Evolutionary conservation across 2,329 filamentous ascomycete species (phyloP).

Genomic region (Grosmannia penicillata): DNA sequence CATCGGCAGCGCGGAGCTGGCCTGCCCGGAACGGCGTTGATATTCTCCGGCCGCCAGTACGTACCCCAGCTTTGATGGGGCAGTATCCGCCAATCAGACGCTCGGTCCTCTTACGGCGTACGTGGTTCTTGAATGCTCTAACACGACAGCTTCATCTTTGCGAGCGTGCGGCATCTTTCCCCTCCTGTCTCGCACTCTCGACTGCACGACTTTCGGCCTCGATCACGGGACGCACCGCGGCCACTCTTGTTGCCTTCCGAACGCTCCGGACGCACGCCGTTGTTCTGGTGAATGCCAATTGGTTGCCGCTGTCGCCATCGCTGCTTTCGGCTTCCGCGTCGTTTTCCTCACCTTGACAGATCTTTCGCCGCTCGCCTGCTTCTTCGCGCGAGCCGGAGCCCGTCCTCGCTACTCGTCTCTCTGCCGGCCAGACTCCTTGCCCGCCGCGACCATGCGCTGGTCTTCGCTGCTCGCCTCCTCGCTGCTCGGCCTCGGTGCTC

Average conservation of each 20-base stretch:
- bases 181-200: not conserved
- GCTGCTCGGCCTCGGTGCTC: constrained; percentile 39
- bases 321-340: not conserved
- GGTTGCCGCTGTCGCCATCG: too few relatives aligned
- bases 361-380: too few relatives aligned
- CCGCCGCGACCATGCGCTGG: constrained; percentile 49
- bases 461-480: constrained; percentile 48
- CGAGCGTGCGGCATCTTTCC: not conserved
- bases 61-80: not conserved
- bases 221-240: too few relatives aligned
- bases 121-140: constrained; percentile 7
- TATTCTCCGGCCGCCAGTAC: constrained; percentile 4
- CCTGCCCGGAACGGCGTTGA: constrained; percentile 5
- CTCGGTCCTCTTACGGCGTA: constrained; percentile 7
- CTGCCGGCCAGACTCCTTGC: not conserved
- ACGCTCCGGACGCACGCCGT: too few relatives aligned
- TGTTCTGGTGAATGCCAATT: too few relatives aligned
- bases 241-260: too few relatives aligned
- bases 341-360: not conserved
- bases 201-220: too few relatives aligned
- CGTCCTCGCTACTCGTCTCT: not conserved
- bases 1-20: not conserved
- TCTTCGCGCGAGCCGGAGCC: too few relatives aligned
- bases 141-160: constrained; percentile 4
- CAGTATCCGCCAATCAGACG: constrained; percentile 5